phyloP scores from a whole-genome alignment of 306 rosid species.

The Malus asiatica region DNA sequence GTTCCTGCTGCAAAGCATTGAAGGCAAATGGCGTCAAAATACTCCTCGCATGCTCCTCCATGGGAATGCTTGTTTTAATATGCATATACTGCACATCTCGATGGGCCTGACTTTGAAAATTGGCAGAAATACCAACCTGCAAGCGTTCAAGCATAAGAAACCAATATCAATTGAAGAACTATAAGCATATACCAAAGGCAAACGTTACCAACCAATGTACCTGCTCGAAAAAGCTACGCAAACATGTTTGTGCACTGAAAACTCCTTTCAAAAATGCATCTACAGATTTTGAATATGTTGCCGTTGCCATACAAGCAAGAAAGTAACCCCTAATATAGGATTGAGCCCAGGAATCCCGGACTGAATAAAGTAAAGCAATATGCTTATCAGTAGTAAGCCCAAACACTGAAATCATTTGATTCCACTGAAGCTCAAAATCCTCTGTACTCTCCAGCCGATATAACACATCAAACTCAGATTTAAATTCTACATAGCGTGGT shows the following conservation, averaged over 20 bases:
- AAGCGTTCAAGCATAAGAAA: constrained; percentile 18
- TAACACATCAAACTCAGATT: constrained; percentile 63
- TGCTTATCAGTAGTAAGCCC: constrained; percentile 74
- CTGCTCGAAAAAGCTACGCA: constrained; percentile 89
- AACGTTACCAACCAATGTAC: constrained; percentile 24
- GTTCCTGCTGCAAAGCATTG: constrained; percentile 70
- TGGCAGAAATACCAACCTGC: constrained; percentile 69
- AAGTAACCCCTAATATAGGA: constrained; percentile 64
- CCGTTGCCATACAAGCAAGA: constrained; percentile 67
- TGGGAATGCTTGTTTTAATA: constrained; percentile 70
- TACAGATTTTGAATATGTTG: constrained; percentile 50
- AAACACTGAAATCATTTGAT: constrained; percentile 62
- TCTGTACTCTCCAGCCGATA: constrained; percentile 64
- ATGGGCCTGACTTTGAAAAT: constrained; percentile 47
- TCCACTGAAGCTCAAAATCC: constrained; percentile 83
- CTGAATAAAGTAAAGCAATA: constrained; percentile 44
- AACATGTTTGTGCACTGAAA: constrained; percentile 55
- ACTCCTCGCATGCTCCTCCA: constrained; percentile 79
- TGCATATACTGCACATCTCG: constrained; percentile 55
- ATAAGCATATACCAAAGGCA: background rate
- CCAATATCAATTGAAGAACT: constrained; percentile 16
- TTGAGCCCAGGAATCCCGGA: constrained; percentile 68
- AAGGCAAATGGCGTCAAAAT: constrained; percentile 81
- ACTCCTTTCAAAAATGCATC: constrained; percentile 63
- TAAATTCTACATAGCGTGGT: constrained; percentile 70